Base-by-base conservation (phyloP, 2,329 filamentous ascomycete species). In the Hypoxylon sp. region DNA sequence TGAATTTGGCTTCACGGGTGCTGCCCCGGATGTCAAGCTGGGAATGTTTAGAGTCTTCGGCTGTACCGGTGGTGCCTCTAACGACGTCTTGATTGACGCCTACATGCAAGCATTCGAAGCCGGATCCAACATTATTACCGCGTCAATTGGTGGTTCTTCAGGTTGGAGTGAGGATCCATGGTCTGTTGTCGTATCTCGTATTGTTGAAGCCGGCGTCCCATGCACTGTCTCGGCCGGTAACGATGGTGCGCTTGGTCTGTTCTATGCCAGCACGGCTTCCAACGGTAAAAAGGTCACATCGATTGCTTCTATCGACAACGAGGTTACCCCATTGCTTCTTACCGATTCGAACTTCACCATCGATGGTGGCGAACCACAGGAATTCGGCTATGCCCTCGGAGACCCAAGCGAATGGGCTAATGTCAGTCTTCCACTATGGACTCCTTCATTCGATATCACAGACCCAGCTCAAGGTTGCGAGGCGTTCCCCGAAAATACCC, bases 71-170 rank as follows among this genome's bases (percentile, higher is more conserved):
- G 75, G 79, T 35, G 81, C 83, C n/a, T 76, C 78, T 13, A 85
- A 86, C 72, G 88, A 90, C 65, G 80, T 90, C 8, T 77, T 91
- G 56, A 87, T 90, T 47, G 83, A 83, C 8, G 87, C 88, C 1
- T 90, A 86, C 74, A 85, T 87, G 78, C 83, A 82, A 73, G 89
- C 89, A 0, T 89, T 85, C 70, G 84, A 90, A 73, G 87, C 84
- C n/a, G 87, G 86, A 35, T 84, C 84, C 37, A 80, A 88, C 72
- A 84, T 89, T 69, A 88, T 89, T 73, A 87, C 84, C 1, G 82
- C 85, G 1, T 87, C 85, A 2, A 83, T 88, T 47, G 85, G 86
- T n/a, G 81, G 81, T 0, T 72, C 82, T 0, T 82, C 80, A 0
- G 87, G 87, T 11, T 89, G 85, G 85, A 79, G 81, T 1, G 83